phyloP scores from a whole-genome alignment of 768 basidiomycete species.

The Pholiota conissans region DNA sequence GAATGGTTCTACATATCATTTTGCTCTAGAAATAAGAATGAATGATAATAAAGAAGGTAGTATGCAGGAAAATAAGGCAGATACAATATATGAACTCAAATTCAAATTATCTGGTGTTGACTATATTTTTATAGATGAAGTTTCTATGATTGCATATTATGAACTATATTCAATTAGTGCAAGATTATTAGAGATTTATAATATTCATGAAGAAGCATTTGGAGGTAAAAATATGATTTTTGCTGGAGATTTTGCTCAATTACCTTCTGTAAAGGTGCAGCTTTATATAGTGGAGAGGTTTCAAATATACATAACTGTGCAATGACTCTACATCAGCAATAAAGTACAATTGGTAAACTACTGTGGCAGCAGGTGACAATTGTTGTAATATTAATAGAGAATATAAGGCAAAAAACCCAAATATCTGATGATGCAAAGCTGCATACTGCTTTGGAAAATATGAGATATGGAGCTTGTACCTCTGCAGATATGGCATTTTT shows the following conservation, averaged over 20 bases:
- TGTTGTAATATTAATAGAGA: slow-evolving; percentile 32
- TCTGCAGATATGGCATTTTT: slow-evolving; percentile 36
- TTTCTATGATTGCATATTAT: slow-evolving; percentile 37
- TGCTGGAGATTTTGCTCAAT: slow-evolving; percentile 45
- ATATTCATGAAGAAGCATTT: slow-evolving; percentile 21
- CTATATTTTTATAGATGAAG: slow-evolving; percentile 42
- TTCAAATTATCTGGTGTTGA: slow-evolving; percentile 27
- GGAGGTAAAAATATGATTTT: slow-evolving; percentile 42
- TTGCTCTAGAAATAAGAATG: neutral
- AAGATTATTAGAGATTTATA: slow-evolving; percentile 16
- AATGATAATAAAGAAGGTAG: neutral
- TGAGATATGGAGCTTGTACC: slow-evolving; percentile 41
- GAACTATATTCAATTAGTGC: slow-evolving; percentile 29
- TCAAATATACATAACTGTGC: neutral
- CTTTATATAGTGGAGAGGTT: slow-evolving; percentile 11
- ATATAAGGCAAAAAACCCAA: slow-evolving; percentile 32
- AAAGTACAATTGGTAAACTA: slow-evolving; percentile 25
- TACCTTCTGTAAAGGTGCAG: slow-evolving; percentile 32
- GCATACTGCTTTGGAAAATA: slow-evolving; percentile 31
- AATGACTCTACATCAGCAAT: slow-evolving; percentile 15
- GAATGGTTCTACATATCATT: slow-evolving; percentile 9
- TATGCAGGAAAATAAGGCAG: neutral
- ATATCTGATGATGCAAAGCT: slow-evolving; percentile 23
- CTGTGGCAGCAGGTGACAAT: slow-evolving; percentile 32
- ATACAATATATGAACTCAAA: slow-evolving; percentile 2